Percentiles rank a stretch among this genome's conserved stretches.
phyloP scores from a whole-genome alignment of 352 stramenopile genomes.

The Globisporangium cylindrosporum region DNA sequence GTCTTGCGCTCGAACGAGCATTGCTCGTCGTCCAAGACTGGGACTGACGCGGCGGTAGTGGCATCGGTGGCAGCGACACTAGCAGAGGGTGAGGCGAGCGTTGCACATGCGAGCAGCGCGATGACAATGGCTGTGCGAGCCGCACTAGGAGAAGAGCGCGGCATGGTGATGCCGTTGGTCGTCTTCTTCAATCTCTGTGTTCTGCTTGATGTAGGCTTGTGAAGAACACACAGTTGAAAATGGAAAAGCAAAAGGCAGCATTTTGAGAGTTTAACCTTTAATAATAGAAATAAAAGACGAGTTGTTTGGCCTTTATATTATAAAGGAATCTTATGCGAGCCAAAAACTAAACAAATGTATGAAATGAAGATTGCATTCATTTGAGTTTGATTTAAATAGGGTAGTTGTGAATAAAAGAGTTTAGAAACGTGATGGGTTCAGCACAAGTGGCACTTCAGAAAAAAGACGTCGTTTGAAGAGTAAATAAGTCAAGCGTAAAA shows the following conservation, averaged over 20 bases:
- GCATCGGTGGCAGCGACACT: neutral
- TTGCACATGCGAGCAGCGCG: neutral
- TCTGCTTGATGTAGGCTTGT: neutral
- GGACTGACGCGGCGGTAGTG: neutral
- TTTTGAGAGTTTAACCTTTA: too few relatives aligned
- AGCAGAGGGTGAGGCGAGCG: neutral
- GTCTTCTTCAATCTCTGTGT: neutral
- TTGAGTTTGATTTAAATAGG: too few relatives aligned
- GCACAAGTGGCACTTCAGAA: neutral
- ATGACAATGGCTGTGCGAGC: neutral
- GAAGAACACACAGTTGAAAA: neutral
- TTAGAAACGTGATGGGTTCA: neutral
- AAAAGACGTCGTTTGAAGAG: neutral
- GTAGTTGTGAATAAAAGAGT: too few relatives aligned
- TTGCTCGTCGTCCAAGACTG: slow-evolving; percentile 3
- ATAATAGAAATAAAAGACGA: too few relatives aligned
- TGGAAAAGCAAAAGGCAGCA: too few relatives aligned
- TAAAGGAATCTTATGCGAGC: too few relatives aligned
- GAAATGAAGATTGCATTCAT: too few relatives aligned
- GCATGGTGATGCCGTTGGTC: neutral
- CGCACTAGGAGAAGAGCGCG: neutral
- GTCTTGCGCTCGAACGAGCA: slow-evolving; percentile 6
- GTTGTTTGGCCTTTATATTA: too few relatives aligned
- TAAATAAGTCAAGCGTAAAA: neutral
- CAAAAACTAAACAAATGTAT: too few relatives aligned